Conservation (phyloP, 768 basidiomycete species). For the Leucosporidium scottii region DNA sequence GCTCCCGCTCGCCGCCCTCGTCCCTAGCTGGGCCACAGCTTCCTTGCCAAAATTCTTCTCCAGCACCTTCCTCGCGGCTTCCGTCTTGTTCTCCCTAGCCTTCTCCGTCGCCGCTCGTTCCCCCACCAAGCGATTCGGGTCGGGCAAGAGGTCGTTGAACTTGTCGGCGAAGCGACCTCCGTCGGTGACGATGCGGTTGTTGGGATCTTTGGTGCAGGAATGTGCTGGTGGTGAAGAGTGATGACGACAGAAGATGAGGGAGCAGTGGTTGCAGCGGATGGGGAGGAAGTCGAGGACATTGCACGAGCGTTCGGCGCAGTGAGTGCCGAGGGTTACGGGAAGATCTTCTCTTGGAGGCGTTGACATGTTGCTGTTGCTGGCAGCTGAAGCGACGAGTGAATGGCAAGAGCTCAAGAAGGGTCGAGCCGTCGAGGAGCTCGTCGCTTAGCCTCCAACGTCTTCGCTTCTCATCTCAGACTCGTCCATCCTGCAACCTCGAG, state of each 20-base stretch:
- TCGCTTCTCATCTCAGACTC: no score
- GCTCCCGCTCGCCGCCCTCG: not conserved
- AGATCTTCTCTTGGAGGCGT: not conserved
- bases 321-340: constrained; percentile 55
- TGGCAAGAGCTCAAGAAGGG: no score
- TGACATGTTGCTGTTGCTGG: not conserved
- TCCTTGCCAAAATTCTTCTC: constrained; percentile 2
- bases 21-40: not conserved
- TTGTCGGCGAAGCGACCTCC: not conserved
- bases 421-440: no score
- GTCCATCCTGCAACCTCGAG: no score
- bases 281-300: constrained; percentile 66
- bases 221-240: constrained; percentile 61
- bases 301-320: constrained; percentile 59
- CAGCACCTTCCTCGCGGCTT: constrained; percentile 46
- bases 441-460: no score
- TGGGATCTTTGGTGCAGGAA: constrained; percentile 46
- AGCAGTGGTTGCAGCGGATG: constrained; percentile 57
- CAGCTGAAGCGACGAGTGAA: not conserved
- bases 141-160: constrained; percentile 41
- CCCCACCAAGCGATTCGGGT: not conserved
- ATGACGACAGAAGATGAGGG: constrained; percentile 54
- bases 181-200: not conserved
- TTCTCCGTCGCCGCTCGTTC: constrained; percentile 28
- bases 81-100: constrained; percentile 44